Conservation (phyloP, 2,329 filamentous ascomycete genomes). For the Fusarium marasasianum region DNA sequence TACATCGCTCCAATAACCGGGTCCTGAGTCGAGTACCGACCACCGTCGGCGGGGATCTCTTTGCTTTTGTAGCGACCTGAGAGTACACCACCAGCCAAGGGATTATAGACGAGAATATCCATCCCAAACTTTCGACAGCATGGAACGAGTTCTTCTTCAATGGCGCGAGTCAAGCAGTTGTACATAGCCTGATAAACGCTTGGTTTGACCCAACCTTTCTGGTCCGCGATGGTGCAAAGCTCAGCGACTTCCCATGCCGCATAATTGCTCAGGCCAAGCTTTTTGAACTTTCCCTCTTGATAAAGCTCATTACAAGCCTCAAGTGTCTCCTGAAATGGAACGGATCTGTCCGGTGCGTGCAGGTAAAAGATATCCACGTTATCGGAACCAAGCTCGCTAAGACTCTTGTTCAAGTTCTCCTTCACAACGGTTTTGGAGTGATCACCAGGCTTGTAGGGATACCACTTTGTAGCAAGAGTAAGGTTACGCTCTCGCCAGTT, state of each 20-base stretch:
- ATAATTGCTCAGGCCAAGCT: conserved; percentile 76
- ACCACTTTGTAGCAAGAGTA: conserved; percentile 71
- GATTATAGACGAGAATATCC: conserved; percentile 77
- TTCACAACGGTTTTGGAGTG: neutral
- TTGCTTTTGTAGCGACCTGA: conserved; percentile 62
- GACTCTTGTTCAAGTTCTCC: neutral
- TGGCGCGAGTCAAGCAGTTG: conserved; percentile 55
- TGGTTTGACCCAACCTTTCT: conserved; percentile 74
- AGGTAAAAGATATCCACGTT: conserved; percentile 27
- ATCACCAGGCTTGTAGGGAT: neutral
- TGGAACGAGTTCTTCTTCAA: conserved; percentile 43
- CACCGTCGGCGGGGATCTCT: conserved; percentile 42
- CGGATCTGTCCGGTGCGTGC: conserved; percentile 65
- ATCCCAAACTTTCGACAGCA: conserved; percentile 71
- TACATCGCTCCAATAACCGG: conserved; percentile 10
- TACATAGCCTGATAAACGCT: conserved; percentile 83
- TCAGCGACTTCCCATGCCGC: conserved; percentile 80
- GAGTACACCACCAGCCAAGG: conserved; percentile 75
- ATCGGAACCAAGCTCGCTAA: neutral
- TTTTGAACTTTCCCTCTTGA: conserved; percentile 75
- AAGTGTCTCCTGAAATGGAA: conserved; percentile 75
- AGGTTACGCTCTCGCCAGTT: conserved; percentile 74
- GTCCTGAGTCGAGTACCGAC: conserved; percentile 32
- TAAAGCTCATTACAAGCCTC: conserved; percentile 74
- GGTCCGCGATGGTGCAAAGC: conserved; percentile 61